Evolutionary conservation across 202 grass and related monocot genomes (phyloP), one percentile per base, ranked within the genome.

Genomic region (Bolboschoenoplectus hybrid): DNA sequence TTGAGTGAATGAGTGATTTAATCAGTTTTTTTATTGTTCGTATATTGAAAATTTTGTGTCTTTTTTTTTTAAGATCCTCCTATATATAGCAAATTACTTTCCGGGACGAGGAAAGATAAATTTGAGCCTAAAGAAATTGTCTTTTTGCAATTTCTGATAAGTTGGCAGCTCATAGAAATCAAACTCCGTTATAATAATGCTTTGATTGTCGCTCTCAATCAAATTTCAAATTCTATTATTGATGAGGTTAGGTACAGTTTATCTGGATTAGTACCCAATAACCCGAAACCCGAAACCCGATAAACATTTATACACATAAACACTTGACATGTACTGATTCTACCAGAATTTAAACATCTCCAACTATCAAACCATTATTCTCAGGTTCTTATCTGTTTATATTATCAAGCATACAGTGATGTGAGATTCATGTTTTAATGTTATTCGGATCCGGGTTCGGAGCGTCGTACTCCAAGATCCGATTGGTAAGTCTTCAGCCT

Each of bases 201-300:
- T 56, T 53, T 16, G 74, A 1, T 40, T 19, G 35, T 60, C 75
- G 14, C 13, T 57, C 6, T 78, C 75, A 79, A 79, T 17, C 69
- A 73, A 49, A 58, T 58, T 35, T 26, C 26, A 26, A 26, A 26
- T 19, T 0, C 32, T 19, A 79, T 55, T 38, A 77, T 79, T 79
- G 75, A 58, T 79, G 75, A 58, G 52, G 43, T 41, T 79, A 58
- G 35, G 14, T 45, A 20, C 47, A n/a, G 39, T 50, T 74, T 16
- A 40, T 17, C 52, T 40, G 34, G 49, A 56, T 53, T 7, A 45
- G 4, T 17, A 77, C 32, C 73, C 74, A 4, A 74, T 51, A 12
- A 74, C 1, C 71, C 4, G 7, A 51, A 12, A 74, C 1, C 71
- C 4, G 7, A 51, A 34, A 74, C 4, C 71, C 44, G 35, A 41